Conservation (phyloP, 805 yeast species). For the Wickerhamiella alocasiicola region DNA sequence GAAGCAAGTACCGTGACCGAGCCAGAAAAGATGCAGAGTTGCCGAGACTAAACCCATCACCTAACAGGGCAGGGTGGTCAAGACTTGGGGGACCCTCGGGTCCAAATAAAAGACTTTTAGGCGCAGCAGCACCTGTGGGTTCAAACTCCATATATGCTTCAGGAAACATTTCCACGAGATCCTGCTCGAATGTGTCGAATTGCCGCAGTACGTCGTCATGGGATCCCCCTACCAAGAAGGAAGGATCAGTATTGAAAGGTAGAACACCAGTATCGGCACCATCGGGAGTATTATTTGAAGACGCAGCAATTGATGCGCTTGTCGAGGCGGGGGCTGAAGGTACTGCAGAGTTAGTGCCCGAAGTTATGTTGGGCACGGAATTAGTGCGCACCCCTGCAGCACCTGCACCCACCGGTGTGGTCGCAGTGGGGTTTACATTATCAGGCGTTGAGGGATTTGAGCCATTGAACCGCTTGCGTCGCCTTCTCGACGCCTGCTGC, state of each 20-base stretch:
- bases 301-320: not conserved
- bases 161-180: slow-evolving; percentile 9
- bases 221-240: not conserved
- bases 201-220: not conserved
- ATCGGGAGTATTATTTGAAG: not conserved
- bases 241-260: slow-evolving; percentile 3
- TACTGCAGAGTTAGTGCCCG: not conserved
- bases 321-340: not conserved
- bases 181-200: slow-evolving; percentile 4
- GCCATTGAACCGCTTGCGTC: not conserved
- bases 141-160: slow-evolving; percentile 7
- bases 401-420: no score
- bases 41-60: slow-evolving; percentile 4
- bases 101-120: slow-evolving; percentile 9
- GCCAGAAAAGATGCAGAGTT: slow-evolving; percentile 24
- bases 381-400: no score
- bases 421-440: no score
- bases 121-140: no score
- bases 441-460: slow-evolving; percentile 1
- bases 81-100: not conserved
- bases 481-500: not conserved
- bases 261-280: not conserved
- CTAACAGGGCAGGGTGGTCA: not conserved
- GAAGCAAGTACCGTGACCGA: slow-evolving; percentile 55
- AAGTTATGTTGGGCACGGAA: no score